Percentiles rank a stretch among this genome's conserved stretches.
phyloP scores from a whole-genome alignment of 179 eudicot genomes.

The Spinacia oleracea region DNA sequence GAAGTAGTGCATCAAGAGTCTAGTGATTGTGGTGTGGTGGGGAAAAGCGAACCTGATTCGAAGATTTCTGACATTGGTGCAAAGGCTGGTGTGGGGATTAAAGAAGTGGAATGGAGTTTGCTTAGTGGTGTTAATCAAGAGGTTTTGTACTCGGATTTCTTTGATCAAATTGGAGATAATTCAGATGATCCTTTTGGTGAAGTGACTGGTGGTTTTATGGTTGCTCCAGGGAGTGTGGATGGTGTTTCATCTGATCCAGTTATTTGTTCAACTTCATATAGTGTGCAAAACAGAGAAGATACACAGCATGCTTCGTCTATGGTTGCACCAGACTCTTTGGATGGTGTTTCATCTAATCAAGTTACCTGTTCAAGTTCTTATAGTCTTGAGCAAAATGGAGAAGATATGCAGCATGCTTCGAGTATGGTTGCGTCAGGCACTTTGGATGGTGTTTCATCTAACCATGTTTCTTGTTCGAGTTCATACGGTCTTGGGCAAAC shows the following conservation, averaged over 20 bases:
- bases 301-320: slow-evolving; percentile 26
- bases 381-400: slow-evolving; percentile 35
- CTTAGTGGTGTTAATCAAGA: slow-evolving; percentile 42
- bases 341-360: slow-evolving; percentile 22
- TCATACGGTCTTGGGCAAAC: slow-evolving; percentile 29
- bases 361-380: slow-evolving; percentile 22
- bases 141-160: slow-evolving; percentile 53
- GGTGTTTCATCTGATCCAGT: slow-evolving; percentile 25
- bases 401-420: slow-evolving; percentile 24
- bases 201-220: slow-evolving; percentile 10
- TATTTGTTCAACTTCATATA: slow-evolving; percentile 24
- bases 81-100: slow-evolving; percentile 48
- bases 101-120: slow-evolving; percentile 76
- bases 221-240: slow-evolving; percentile 11
- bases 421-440: slow-evolving; percentile 17
- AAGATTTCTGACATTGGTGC: slow-evolving; percentile 12
- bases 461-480: slow-evolving; percentile 21
- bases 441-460: slow-evolving; percentile 18
- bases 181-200: slow-evolving; percentile 33
- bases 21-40: slow-evolving; percentile 9
- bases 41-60: slow-evolving; percentile 27
- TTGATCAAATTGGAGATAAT: slow-evolving; percentile 47
- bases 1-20: slow-evolving; percentile 15
- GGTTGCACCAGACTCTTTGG: slow-evolving; percentile 8
- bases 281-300: slow-evolving; percentile 34